Conservation (phyloP, 2,329 filamentous ascomycete genomes). For the Monilinia laxa region DNA sequence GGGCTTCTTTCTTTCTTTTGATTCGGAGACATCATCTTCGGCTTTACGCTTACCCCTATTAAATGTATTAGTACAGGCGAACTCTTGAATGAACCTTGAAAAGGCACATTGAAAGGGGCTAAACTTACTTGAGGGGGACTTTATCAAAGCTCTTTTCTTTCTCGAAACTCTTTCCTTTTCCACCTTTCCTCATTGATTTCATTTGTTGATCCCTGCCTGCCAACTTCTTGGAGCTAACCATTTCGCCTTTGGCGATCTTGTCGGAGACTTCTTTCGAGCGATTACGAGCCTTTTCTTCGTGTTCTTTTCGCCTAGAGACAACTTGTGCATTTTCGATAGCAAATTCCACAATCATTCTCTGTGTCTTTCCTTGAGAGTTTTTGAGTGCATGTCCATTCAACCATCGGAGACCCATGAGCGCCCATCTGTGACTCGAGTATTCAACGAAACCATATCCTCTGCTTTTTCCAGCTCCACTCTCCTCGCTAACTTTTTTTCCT, state of each 20-base stretch:
- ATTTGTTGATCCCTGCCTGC: conserved; percentile 38
- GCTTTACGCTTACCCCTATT: conserved; percentile 27
- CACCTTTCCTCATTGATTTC: conserved; percentile 42
- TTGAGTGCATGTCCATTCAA: conserved; percentile 74
- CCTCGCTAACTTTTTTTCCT: conserved; percentile 79
- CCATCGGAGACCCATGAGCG: conserved; percentile 91
- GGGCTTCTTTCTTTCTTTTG: conserved; percentile 20
- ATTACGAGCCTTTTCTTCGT: conserved; percentile 56
- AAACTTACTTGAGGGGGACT: conserved; percentile 24
- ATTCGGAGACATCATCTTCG: conserved; percentile 15
- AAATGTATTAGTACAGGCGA: not conserved
- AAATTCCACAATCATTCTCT: conserved; percentile 91
- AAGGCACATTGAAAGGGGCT: not conserved
- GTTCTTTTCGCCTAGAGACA: conserved; percentile 71
- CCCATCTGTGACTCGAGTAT: conserved; percentile 89
- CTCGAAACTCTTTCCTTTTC: conserved; percentile 29
- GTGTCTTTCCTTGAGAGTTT: conserved; percentile 71
- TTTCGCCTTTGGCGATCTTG: conserved; percentile 38
- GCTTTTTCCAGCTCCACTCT: conserved; percentile 74
- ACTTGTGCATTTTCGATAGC: conserved; percentile 98
- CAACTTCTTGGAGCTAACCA: conserved; percentile 38
- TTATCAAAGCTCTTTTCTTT: conserved; percentile 33
- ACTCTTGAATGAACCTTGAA: not conserved
- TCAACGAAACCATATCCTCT: conserved; percentile 97
- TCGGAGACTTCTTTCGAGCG: conserved; percentile 41